These are phyloP conservation scores for Rubroshorea leprosula DNA, from an alignment of 345 rosid species.

Conservation along the genomic window DNA sequence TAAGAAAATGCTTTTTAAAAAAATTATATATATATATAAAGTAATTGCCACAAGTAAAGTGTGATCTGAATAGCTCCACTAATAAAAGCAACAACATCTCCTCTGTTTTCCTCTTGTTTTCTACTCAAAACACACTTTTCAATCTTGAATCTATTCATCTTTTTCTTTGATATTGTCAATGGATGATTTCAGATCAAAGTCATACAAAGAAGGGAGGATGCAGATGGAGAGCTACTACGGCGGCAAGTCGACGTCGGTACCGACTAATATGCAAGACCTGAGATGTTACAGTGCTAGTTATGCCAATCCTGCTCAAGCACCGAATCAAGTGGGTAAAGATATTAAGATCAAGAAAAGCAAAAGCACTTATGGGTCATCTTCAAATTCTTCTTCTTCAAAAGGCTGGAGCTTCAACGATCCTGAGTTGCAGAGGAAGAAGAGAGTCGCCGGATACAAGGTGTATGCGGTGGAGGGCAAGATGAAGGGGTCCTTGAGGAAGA, in stretches of 20 bases:
- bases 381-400: conserved; percentile 27
- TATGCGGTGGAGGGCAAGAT: conserved; percentile 82
- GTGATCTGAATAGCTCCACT: not conserved
- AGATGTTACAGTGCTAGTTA: conserved; percentile 49
- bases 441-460: conserved; percentile 81
- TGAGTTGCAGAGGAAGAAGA: conserved; percentile 82
- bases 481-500: conserved; percentile 82
- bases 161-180: conserved; percentile 11
- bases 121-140: not conserved
- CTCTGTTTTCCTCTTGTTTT: not conserved
- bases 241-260: conserved; percentile 21
- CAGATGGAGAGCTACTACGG: conserved; percentile 31
- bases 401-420: conserved; percentile 78
- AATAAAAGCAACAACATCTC: not conserved
- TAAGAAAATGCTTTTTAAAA: no score
- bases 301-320: conserved; percentile 19
- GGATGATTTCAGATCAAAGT: conserved; percentile 58
- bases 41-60: no score
- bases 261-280: conserved; percentile 53
- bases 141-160: not conserved
- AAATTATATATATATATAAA: no score
- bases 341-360: conserved; percentile 51
- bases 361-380: conserved; percentile 30
- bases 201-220: conserved; percentile 39
- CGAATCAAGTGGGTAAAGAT: conserved; percentile 33